Evolutionary conservation across 768 basidiomycete genomes (phyloP).

Genomic region (Suillus lakei): DNA sequence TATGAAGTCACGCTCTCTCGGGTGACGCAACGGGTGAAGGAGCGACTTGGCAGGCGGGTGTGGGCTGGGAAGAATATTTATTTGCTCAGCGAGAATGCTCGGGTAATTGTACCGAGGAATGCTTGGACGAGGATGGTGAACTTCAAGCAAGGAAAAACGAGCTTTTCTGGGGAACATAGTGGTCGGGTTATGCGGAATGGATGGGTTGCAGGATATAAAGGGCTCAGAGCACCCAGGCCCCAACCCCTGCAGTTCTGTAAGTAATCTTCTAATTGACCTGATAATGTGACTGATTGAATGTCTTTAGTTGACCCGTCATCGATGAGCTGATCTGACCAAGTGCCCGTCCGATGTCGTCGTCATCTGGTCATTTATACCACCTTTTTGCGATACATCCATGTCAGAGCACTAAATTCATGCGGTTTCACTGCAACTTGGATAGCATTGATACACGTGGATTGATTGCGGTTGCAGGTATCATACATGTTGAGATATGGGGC

Average conservation of each 20-base stretch:
- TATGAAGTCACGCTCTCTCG: slow-evolving; percentile 53
- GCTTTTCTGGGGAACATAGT: neutral
- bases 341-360: no score
- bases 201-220: slow-evolving; percentile 5
- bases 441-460: neutral
- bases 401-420: neutral
- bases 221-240: slow-evolving; percentile 1
- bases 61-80: slow-evolving; percentile 66
- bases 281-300: neutral
- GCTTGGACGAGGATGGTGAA: slow-evolving; percentile 57
- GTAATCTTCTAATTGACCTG: neutral
- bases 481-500: slow-evolving; percentile 3
- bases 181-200: slow-evolving; percentile 3
- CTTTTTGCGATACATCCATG: neutral
- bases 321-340: neutral
- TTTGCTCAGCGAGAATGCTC: slow-evolving; percentile 37
- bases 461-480: slow-evolving; percentile 5
- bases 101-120: slow-evolving; percentile 44
- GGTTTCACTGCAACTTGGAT: neutral
- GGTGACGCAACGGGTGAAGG: slow-evolving; percentile 66
- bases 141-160: slow-evolving; percentile 35
- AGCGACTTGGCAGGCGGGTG: slow-evolving; percentile 77
- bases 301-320: slow-evolving; percentile 9
- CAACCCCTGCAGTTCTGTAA: slow-evolving; percentile 7
- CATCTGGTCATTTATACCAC: slow-evolving; percentile 1